phyloP scores from a whole-genome alignment of 192 early-diverging fungal species.

The Umbelopsis ramanniana region DNA sequence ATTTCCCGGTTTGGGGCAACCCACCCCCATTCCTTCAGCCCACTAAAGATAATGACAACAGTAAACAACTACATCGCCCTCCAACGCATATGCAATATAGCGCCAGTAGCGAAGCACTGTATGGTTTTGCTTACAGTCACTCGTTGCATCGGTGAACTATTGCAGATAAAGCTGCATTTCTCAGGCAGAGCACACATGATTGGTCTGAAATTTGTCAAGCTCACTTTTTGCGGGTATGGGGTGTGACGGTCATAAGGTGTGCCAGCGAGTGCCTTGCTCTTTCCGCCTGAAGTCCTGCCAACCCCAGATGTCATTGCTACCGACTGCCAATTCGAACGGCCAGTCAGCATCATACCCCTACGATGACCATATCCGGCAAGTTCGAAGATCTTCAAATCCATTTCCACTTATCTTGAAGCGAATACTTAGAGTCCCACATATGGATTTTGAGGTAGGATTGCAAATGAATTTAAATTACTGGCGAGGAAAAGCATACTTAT shows the following conservation, averaged over 20 bases:
- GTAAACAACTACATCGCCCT: too few relatives aligned
- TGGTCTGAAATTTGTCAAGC: constrained; percentile 13
- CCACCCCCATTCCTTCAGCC: too few relatives aligned
- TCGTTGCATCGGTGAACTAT: too few relatives aligned
- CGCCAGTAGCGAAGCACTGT: too few relatives aligned
- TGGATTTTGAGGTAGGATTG: constrained; percentile 72
- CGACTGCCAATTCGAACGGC: constrained; percentile 14
- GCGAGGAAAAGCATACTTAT: background rate
- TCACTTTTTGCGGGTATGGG: background rate
- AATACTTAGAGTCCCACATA: constrained; percentile 68
- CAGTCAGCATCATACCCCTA: constrained; percentile 13
- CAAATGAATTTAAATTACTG: too few relatives aligned
- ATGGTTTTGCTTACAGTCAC: too few relatives aligned
- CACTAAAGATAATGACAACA: too few relatives aligned
- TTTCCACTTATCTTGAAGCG: constrained; percentile 59
- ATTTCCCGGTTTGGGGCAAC: too few relatives aligned
- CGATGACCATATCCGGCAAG: constrained; percentile 15
- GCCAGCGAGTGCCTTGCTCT: background rate
- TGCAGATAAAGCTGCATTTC: too few relatives aligned
- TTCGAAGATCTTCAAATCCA: constrained; percentile 34
- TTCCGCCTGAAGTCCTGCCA: background rate
- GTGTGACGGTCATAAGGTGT: constrained; percentile 15
- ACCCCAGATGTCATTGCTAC: constrained; percentile 29
- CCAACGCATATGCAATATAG: too few relatives aligned
- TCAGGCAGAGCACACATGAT: background rate